Evolutionary conservation across 768 basidiomycete genomes (phyloP), one percentile per base, ranked within the genome.

Genomic region (Calocybe cyanea): DNA sequence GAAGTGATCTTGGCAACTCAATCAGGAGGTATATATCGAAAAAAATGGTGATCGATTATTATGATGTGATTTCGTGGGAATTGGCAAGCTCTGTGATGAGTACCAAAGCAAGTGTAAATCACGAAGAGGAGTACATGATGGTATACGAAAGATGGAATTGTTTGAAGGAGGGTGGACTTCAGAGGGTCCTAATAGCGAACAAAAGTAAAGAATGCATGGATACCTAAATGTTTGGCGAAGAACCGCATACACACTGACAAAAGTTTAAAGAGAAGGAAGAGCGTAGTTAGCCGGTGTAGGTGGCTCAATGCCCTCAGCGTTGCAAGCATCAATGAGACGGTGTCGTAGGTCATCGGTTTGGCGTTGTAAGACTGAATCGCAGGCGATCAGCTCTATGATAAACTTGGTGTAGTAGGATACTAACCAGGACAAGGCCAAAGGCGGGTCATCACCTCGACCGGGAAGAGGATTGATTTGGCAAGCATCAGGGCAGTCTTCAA

Each of bases 401-500:
- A 5, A 30, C 8, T 30, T 17, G 6, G 32, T 20, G 41, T 42
- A 10, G 21, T 18, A 38, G 31, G 33, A n/a, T 42, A 41, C 70
- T 43, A 56, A 77, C 76, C 51, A 8, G 65, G 57, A 55, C 73
- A 74, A 4, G 83, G 84, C 87, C 87, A 90, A 23, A 88, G 67
- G 18, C 70, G 71, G 52, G 83, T 85, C 60, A 87, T 70, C 13
- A 78, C 75, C 44, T 89, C 86, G 28, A 87, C 67, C 2, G 81
- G 75, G 8, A 72, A 57, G 20, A 87, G 65, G 46, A 89, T 77
- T 0, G 72, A 69, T 58, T 85, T 85, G 5, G 77, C 88, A 9
- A 88, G 68, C 19, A 83, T 75, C 23, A 90, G 61, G 7, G 85
- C 83, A 24, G 76, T 71, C 41, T 69, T 60, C 19, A 87, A 66